A percentile compares a stretch with the other conserved stretches of the same genome.
phyloP scores from a whole-genome alignment of 805 yeast species.

The Yamadazyma olivae region DNA sequence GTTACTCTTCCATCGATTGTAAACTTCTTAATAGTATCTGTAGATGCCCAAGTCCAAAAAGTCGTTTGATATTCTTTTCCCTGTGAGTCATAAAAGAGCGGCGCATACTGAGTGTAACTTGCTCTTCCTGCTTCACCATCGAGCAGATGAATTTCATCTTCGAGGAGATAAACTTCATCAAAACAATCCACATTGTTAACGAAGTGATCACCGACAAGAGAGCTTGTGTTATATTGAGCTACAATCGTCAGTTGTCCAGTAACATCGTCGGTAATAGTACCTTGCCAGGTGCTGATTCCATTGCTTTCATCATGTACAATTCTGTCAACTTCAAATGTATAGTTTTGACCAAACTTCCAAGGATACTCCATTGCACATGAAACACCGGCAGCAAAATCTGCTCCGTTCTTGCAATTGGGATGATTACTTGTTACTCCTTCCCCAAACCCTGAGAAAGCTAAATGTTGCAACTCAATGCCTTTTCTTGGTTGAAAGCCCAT shows the following conservation, averaged over 20 bases:
- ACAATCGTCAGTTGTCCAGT: constrained; percentile 6
- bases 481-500: constrained; percentile 12
- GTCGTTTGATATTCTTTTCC: no score
- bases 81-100: no score
- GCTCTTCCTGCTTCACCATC: no score
- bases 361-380: constrained; percentile 9
- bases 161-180: no score
- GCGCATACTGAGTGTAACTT: no score
- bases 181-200: no score
- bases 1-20: no score
- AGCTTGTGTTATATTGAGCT: constrained; percentile 9
- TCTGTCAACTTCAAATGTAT: constrained; percentile 7
- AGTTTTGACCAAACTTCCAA: constrained; percentile 11
- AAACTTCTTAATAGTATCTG: no score
- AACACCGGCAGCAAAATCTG: constrained; percentile 11
- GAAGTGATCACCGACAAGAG: no score
- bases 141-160: no score
- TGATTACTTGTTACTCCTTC: constrained; percentile 3
- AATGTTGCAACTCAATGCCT: constrained; percentile 6
- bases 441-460: constrained; percentile 13
- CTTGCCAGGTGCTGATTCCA: constrained; percentile 11
- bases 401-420: constrained; percentile 9
- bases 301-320: not conserved
- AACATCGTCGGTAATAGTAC: constrained; percentile 9
- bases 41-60: no score